phyloP scores from a whole-genome alignment of 176 grass and related monocot species.

The Musa itinerans region DNA sequence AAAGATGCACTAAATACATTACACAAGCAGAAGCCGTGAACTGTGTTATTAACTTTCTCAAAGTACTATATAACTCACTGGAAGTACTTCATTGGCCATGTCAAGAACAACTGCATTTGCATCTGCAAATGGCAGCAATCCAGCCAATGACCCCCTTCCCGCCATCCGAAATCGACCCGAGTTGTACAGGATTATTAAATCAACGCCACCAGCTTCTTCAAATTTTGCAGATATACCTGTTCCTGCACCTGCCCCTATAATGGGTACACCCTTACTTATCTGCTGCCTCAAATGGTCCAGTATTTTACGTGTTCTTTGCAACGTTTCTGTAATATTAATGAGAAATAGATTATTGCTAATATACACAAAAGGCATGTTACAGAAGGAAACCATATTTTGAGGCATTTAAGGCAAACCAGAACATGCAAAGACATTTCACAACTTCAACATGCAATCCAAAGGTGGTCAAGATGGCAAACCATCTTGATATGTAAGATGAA shows the following conservation, averaged over 20 bases:
- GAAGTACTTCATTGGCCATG: conserved; percentile 91
- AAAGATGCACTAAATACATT: background rate
- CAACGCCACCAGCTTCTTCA: conserved; percentile 92
- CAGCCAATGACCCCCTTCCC: conserved; percentile 82
- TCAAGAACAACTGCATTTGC: conserved; percentile 91
- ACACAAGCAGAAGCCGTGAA: background rate
- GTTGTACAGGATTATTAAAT: conserved; percentile 91
- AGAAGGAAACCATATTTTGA: too few relatives aligned
- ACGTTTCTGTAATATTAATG: conserved; percentile 47
- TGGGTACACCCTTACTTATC: conserved; percentile 62
- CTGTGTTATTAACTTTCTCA: background rate
- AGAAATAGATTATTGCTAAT: background rate
- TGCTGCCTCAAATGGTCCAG: conserved; percentile 56
- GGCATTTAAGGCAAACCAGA: too few relatives aligned
- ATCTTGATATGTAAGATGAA: too few relatives aligned
- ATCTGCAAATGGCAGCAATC: conserved; percentile 79
- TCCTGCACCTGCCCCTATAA: conserved; percentile 83
- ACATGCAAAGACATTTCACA: too few relatives aligned
- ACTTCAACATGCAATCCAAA: too few relatives aligned
- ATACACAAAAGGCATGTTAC: background rate
- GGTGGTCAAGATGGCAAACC: background rate
- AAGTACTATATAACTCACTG: conserved; percentile 40
- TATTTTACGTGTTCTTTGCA: conserved; percentile 55
- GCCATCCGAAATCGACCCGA: conserved; percentile 91
- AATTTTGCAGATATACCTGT: conserved; percentile 97